Percentiles rank a stretch among this genome's conserved stretches.
phyloP scores from a whole-genome alignment of 495 filamentous ascomycete genomes.

The Lasiosphaeria miniovina region DNA sequence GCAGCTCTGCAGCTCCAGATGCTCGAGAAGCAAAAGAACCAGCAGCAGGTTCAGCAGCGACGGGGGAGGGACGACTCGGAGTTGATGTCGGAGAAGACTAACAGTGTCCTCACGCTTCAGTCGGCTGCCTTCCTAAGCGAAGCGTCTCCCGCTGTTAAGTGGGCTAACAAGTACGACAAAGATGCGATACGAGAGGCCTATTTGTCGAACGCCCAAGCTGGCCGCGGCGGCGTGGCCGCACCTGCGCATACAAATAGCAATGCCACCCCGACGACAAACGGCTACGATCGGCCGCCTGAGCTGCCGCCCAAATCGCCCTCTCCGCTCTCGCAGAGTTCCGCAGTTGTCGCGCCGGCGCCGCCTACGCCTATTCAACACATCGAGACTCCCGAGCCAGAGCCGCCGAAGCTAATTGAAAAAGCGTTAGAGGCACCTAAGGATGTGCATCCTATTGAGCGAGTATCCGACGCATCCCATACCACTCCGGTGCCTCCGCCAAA shows the following conservation, averaged over 20 bases:
- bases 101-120: conserved; percentile 87
- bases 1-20: conserved; percentile 76
- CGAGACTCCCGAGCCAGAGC: conserved; percentile 21
- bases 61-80: conserved; percentile 55
- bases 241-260: conserved; percentile 33
- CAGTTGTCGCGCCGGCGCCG: conserved; percentile 10
- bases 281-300: conserved; percentile 30
- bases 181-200: conserved; percentile 78
- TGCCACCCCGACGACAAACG: conserved; percentile 22
- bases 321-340: conserved; percentile 14
- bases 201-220: conserved; percentile 66
- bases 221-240: conserved; percentile 50
- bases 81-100: conserved; percentile 68
- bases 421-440: conserved; percentile 31
- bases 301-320: conserved; percentile 34
- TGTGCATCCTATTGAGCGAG: conserved; percentile 37
- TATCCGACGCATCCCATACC: conserved; percentile 28
- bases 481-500: conserved; percentile 41
- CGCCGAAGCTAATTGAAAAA: conserved; percentile 28
- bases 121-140: conserved; percentile 74
- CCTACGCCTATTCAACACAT: conserved; percentile 11
- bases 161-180: conserved; percentile 88
- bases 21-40: conserved; percentile 57
- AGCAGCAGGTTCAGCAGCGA: conserved; percentile 37
- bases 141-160: conserved; percentile 91